phyloP scores from a whole-genome alignment of 495 filamentous ascomycete genomes.

The Xylaria acuta region DNA sequence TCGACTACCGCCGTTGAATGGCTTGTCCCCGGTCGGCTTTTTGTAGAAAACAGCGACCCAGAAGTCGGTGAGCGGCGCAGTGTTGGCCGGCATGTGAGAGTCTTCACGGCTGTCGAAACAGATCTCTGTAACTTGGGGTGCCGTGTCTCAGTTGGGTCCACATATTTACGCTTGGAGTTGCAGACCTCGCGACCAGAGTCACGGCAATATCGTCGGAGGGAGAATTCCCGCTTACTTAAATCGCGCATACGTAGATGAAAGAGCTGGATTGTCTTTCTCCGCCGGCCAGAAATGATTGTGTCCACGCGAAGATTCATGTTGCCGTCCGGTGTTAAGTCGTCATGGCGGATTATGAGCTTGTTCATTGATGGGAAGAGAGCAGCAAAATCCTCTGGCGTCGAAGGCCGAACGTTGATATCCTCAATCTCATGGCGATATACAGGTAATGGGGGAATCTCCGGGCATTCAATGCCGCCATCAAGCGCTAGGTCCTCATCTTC shows the following conservation, averaged over 20 bases:
- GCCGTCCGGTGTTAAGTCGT: conserved; percentile 88
- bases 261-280: conserved; percentile 74
- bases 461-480: conserved; percentile 50
- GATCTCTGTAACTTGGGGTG: conserved; percentile 67
- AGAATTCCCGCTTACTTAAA: conserved; percentile 83
- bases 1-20: conserved; percentile 53
- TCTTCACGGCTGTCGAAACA: conserved; percentile 75
- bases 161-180: conserved; percentile 77
- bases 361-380: conserved; percentile 85
- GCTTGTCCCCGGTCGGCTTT: conserved; percentile 52
- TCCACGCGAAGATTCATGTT: conserved; percentile 98
- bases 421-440: conserved; percentile 65
- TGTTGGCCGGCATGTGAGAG: conserved; percentile 65
- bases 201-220: conserved; percentile 87
- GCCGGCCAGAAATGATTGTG: conserved; percentile 68
- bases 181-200: conserved; percentile 94
- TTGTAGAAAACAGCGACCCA: conserved; percentile 46
- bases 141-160: conserved; percentile 50
- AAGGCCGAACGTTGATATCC: conserved; percentile 69
- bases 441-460: conserved; percentile 59
- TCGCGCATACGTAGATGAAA: conserved; percentile 98
- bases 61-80: conserved; percentile 56
- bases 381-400: conserved; percentile 84
- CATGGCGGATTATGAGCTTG: conserved; percentile 83
- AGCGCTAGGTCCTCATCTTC: conserved; percentile 66